These are phyloP conservation scores for Athelia psychrophila DNA, from an alignment of 1,284 basidiomycete genomes.

Conservation along the genomic window DNA sequence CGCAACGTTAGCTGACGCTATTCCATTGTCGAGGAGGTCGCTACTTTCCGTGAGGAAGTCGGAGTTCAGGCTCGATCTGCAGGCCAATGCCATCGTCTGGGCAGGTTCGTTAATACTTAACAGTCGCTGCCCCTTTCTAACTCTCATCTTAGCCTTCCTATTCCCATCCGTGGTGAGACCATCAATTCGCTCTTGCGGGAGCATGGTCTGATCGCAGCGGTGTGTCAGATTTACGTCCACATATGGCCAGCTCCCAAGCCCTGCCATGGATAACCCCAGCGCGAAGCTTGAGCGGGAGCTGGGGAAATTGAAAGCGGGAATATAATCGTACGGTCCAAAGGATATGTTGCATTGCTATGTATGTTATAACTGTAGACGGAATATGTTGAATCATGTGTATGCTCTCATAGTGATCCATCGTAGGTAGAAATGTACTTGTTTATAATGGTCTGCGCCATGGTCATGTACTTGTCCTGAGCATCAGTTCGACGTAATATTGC, in stretches of 20 bases:
- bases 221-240: slow-evolving; percentile 38
- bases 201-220: slow-evolving; percentile 39
- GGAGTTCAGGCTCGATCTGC: slow-evolving; percentile 46
- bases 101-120: slow-evolving; percentile 31
- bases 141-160: slow-evolving; percentile 36
- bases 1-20: no score
- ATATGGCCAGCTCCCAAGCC: slow-evolving; percentile 31
- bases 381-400: no score
- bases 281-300: slow-evolving; percentile 67
- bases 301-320: slow-evolving; percentile 27
- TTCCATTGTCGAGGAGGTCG: slow-evolving; percentile 80
- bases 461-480: no score
- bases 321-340: no score
- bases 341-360: no score
- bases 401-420: no score
- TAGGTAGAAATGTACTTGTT: no score
- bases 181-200: slow-evolving; percentile 47
- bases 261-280: slow-evolving; percentile 59
- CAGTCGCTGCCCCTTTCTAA: not conserved
- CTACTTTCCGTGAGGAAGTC: slow-evolving; percentile 67
- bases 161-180: slow-evolving; percentile 56
- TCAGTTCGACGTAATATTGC: no score
- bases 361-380: no score
- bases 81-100: slow-evolving; percentile 43
- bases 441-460: no score